Evolutionary conservation across 495 filamentous ascomycete genomes (phyloP).

Genomic region (Neurospora africana): DNA sequence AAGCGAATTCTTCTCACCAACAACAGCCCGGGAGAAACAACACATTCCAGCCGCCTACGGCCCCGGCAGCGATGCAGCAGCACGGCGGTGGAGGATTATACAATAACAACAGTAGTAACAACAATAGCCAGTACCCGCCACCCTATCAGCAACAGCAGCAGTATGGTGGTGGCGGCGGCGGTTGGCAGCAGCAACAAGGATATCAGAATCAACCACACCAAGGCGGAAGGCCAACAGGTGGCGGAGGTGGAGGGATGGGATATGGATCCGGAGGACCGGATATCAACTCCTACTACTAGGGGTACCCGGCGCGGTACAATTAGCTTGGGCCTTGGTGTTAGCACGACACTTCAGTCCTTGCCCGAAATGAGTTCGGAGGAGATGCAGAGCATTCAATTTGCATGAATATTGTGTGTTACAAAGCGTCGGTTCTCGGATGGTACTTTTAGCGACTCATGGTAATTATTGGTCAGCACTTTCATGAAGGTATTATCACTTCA

Average conservation of each 20-base stretch:
- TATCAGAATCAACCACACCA: conserved; percentile 11
- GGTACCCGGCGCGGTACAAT: neutral
- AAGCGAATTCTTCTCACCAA: neutral
- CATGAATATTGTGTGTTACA: neutral
- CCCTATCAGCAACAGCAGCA: conserved; percentile 13
- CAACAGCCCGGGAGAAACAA: neutral
- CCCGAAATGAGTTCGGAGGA: neutral
- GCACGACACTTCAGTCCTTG: neutral
- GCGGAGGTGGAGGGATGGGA: conserved; percentile 5
- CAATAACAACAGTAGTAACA: conserved; percentile 9
- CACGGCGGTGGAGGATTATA: conserved; percentile 4
- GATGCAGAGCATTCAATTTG: neutral
- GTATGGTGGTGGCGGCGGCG: neutral
- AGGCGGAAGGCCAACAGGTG: conserved; percentile 1
- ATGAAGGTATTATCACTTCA: neutral
- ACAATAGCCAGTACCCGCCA: conserved; percentile 13
- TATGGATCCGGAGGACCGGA: conserved; percentile 7
- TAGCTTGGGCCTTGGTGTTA: neutral
- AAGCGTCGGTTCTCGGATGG: neutral
- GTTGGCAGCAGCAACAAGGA: conserved; percentile 12
- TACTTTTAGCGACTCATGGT: neutral
- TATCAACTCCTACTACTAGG: conserved; percentile 18
- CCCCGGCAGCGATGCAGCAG: conserved; percentile 9
- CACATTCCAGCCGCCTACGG: conserved; percentile 9
- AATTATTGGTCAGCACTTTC: neutral